Percentiles rank a stretch among this genome's conserved stretches.
phyloP scores from a whole-genome alignment of 1,284 basidiomycete species.

The Caloboletus firmus region DNA sequence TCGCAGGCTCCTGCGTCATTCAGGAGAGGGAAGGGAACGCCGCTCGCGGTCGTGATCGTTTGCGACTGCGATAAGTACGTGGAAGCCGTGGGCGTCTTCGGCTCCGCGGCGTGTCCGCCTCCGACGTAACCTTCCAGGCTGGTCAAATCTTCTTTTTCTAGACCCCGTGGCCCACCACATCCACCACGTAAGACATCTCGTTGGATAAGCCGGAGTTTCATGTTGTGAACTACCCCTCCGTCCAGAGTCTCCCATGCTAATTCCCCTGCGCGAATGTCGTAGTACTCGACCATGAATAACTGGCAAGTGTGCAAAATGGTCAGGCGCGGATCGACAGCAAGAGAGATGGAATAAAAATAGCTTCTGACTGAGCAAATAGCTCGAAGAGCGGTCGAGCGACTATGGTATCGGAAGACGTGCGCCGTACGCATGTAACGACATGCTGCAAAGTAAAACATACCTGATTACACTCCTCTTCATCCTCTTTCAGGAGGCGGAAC shows the following conservation, averaged over 20 bases:
- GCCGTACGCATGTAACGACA: background rate
- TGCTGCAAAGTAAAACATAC: constrained; percentile 21
- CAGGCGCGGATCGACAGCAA: constrained; percentile 14
- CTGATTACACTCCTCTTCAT: constrained; percentile 30
- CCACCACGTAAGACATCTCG: constrained; percentile 24
- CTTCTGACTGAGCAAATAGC: background rate
- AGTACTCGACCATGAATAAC: constrained; percentile 61
- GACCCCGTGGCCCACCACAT: constrained; percentile 22
- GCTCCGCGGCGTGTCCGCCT: constrained; percentile 36
- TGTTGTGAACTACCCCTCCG: constrained; percentile 43
- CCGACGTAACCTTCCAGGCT: constrained; percentile 33
- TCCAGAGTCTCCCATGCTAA: constrained; percentile 45
- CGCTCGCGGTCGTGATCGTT: constrained; percentile 22
- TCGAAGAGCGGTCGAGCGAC: constrained; percentile 7
- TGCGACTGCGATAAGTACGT: constrained; percentile 38
- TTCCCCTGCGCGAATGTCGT: constrained; percentile 55
- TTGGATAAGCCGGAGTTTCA: constrained; percentile 39
- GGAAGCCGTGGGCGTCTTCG: constrained; percentile 38
- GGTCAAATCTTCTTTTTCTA: constrained; percentile 33
- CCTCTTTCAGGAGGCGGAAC: constrained; percentile 31
- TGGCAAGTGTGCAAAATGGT: constrained; percentile 26
- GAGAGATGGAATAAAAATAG: constrained; percentile 2
- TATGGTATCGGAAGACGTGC: background rate
- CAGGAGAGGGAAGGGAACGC: constrained; percentile 35
- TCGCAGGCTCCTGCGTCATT: constrained; percentile 29